Percentiles rank a stretch among this genome's conserved stretches.
phyloP scores from a whole-genome alignment of 2,329 filamentous ascomycete species.

The Biscogniauxia mediterranea region DNA sequence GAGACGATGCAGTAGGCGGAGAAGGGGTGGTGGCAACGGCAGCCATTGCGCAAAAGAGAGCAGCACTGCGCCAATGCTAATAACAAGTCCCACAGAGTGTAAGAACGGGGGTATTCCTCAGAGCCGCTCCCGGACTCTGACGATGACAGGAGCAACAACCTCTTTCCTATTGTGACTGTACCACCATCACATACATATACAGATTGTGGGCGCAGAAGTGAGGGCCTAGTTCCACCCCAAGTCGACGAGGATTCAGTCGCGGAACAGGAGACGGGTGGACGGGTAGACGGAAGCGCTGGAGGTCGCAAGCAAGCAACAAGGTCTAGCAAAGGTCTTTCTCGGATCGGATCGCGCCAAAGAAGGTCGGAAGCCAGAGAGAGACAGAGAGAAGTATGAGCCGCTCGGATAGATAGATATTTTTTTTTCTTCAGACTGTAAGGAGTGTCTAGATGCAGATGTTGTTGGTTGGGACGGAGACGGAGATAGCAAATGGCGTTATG shows the following conservation, averaged over 20 bases:
- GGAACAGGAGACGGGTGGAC: background rate
- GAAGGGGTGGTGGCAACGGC: slow-evolving; percentile 29
- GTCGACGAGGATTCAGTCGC: slow-evolving; percentile 9
- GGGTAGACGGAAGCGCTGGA: background rate
- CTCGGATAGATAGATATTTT: background rate
- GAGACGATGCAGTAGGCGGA: slow-evolving; percentile 26
- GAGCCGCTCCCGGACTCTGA: slow-evolving; percentile 11
- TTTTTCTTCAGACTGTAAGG: background rate
- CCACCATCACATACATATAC: slow-evolving; percentile 20
- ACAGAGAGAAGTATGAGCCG: no score
- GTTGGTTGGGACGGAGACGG: background rate
- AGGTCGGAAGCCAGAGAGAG: background rate
- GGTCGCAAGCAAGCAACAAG: background rate
- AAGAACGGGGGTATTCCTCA: slow-evolving; percentile 11
- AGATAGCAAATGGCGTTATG: background rate
- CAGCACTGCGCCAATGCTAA: slow-evolving; percentile 5
- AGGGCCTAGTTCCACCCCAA: slow-evolving; percentile 14
- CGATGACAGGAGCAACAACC: slow-evolving; percentile 19
- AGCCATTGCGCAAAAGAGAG: slow-evolving; percentile 26
- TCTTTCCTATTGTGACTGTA: slow-evolving; percentile 23
- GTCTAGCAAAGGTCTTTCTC: background rate
- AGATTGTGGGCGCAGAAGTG: background rate
- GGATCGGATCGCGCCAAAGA: background rate
- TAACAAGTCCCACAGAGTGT: slow-evolving; percentile 15
- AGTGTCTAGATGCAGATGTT: background rate